A percentile compares a stretch with the other conserved stretches of the same genome.
phyloP scores from a whole-genome alignment of 805 yeast genomes.

The Starmerella sp. region DNA sequence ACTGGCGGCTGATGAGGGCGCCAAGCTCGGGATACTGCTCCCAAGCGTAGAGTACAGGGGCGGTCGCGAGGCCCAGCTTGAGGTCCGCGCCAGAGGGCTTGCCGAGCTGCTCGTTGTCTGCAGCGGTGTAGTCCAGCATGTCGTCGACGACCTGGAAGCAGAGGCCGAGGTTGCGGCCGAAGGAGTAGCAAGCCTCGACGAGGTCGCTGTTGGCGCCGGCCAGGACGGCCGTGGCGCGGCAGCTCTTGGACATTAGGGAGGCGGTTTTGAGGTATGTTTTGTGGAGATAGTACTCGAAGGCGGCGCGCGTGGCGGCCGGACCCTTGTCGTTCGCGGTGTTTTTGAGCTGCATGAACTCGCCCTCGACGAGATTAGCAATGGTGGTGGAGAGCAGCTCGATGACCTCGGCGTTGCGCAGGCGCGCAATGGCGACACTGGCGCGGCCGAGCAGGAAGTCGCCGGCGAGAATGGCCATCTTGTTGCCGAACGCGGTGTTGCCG shows the following conservation, averaged over 20 bases:
- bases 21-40: constrained; percentile 75
- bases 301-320: constrained; percentile 39
- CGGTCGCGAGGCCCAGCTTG: constrained; percentile 89
- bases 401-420: constrained; percentile 93
- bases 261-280: constrained; percentile 95
- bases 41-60: constrained; percentile 95
- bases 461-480: constrained; percentile 94
- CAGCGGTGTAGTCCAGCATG: constrained; percentile 86
- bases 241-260: constrained; percentile 82
- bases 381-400: constrained; percentile 90
- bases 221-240: constrained; percentile 84
- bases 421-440: constrained; percentile 90
- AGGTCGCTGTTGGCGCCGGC: constrained; percentile 68
- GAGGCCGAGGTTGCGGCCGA: constrained; percentile 84
- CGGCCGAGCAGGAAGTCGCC: constrained; percentile 93
- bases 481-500: constrained; percentile 88
- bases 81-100: constrained; percentile 95
- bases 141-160: constrained; percentile 97
- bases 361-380: constrained; percentile 93
- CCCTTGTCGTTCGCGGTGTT: constrained; percentile 61
- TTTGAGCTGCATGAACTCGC: constrained; percentile 96
- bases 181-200: constrained; percentile 79
- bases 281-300: constrained; percentile 89
- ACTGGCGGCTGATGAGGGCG: constrained; percentile 70
- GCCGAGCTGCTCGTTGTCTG: constrained; percentile 63